phyloP scores from a whole-genome alignment of 192 early-diverging fungal species.

The Rhizophlyctis rosea region DNA sequence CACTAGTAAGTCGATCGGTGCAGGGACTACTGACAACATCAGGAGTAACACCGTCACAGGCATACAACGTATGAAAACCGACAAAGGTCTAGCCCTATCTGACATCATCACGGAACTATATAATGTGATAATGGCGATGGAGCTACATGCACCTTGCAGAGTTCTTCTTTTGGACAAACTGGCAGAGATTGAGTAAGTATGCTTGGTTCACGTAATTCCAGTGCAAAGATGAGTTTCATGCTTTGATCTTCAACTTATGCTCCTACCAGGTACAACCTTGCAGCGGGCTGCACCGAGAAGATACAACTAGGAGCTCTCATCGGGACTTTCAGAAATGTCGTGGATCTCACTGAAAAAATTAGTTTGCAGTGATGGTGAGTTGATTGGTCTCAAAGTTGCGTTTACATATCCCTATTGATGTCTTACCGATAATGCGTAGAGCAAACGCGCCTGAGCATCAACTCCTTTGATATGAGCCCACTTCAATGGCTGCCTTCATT shows the following conservation, averaged over 20 bases:
- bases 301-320: conserved; percentile 84
- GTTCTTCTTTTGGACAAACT: conserved; percentile 75
- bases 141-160: conserved; percentile 66
- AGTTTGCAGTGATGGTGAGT: background rate
- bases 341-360: conserved; percentile 56
- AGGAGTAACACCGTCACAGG: conserved; percentile 45
- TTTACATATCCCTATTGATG: no score
- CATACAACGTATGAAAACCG: conserved; percentile 69
- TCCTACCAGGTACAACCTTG: conserved; percentile 68
- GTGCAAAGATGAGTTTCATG: conserved; percentile 8
- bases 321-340: conserved; percentile 79
- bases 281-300: conserved; percentile 78
- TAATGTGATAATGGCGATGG: conserved; percentile 60
- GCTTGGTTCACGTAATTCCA: background rate
- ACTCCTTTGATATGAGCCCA: no score
- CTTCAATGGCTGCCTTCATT: no score
- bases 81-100: conserved; percentile 84
- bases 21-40: background rate
- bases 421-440: no score
- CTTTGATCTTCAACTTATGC: conserved; percentile 1
- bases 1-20: conserved; percentile 23
- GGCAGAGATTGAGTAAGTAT: conserved; percentile 83
- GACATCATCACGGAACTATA: conserved; percentile 87
- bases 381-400: no score
- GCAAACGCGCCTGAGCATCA: no score